Base-by-base conservation (phyloP, 1,284 basidiomycete genomes). In the Papiliotrema nemorosa region DNA sequence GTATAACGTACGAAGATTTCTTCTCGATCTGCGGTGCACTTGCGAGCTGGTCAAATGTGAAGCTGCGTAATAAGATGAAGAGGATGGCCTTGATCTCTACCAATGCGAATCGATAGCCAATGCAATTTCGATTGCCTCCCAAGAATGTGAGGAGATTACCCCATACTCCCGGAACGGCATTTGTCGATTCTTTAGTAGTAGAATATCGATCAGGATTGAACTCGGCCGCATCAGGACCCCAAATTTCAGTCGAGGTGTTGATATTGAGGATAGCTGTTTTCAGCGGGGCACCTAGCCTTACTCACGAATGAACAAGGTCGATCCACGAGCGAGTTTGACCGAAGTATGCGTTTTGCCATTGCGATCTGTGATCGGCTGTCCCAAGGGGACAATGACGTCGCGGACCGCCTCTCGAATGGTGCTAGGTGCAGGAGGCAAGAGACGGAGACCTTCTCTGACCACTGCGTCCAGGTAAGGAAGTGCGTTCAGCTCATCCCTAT, bases 41-140 rank as follows among this genome's bases (percentile, higher is more conserved):
- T 9, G 65, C 60, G 3, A 80, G 75, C 25, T 81, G 72, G 38
- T 79, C 77, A 49, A 84, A 82, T 45, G 79, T 77, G 49, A 84
- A 82, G 1, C 76, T 75, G 14, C 81, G 76, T 2, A 84, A 62
- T 14, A 84, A 73, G 0, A 80, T 78, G 59, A 82, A 84, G 6
- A 84, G 55, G 6, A 84, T 71, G 0, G 78, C 80, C 63, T 84
- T 84, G 69, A 80, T 82, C 63, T 88, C 84, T 24, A 78, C 78
- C 40, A 88, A 61, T 6, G 85, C 84, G 61, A 88, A 87, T 59
- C 80, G 79, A 67, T 82, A 86, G 6, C 85, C 84, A 59, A 87
- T 85, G 66, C 85, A 87, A 35, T 82, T 82, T 49, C 86, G 74
- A 57, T 82, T 80, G 22, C 84, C 84, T 50, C 78, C 79, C 42